phyloP scores from a whole-genome alignment of 371 early-diverging fungal species.

The Mucor racemosus region DNA sequence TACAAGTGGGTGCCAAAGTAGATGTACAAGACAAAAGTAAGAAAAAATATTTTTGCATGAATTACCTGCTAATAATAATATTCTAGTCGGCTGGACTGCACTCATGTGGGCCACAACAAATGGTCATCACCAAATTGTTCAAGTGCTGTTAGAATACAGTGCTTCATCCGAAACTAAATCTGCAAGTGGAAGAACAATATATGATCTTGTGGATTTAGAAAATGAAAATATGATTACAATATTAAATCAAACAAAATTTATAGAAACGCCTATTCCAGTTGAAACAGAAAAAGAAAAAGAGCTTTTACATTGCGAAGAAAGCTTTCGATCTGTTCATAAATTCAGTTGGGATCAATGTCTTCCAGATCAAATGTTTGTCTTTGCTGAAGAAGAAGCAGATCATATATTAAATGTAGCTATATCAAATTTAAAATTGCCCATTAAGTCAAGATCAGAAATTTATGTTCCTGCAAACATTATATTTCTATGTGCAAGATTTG shows the following conservation, averaged over 20 bases:
- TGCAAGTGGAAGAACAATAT: conserved; percentile 73
- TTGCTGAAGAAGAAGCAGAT: conserved; percentile 69
- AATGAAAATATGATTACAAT: conserved; percentile 59
- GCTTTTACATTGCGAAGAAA: conserved; percentile 22
- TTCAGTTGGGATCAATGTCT: conserved; percentile 82
- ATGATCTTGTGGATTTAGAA: conserved; percentile 72
- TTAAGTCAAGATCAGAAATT: conserved; percentile 59
- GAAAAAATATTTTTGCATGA: conserved; percentile 2
- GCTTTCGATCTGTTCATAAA: conserved; percentile 48
- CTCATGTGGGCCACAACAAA: conserved; percentile 94
- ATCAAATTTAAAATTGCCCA: conserved; percentile 59
- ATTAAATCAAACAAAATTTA: conserved; percentile 21
- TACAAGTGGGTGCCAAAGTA: conserved; percentile 75
- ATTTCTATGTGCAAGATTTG: conserved; percentile 88
- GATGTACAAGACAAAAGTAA: conserved; percentile 81
- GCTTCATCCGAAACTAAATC: conserved; percentile 74
- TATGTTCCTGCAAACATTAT: conserved; percentile 85
- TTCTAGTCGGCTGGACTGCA: conserved; percentile 91
- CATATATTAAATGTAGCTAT: conserved; percentile 75
- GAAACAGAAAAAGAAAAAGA: not conserved
- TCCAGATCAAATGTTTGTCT: conserved; percentile 92
- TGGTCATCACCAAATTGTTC: conserved; percentile 75
- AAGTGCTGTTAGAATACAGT: conserved; percentile 74
- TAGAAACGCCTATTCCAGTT: not conserved
- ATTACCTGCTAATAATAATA: not conserved